Evolutionary conservation across 495 filamentous ascomycete genomes (phyloP).

Genomic region (Cenococcum geophilum): DNA sequence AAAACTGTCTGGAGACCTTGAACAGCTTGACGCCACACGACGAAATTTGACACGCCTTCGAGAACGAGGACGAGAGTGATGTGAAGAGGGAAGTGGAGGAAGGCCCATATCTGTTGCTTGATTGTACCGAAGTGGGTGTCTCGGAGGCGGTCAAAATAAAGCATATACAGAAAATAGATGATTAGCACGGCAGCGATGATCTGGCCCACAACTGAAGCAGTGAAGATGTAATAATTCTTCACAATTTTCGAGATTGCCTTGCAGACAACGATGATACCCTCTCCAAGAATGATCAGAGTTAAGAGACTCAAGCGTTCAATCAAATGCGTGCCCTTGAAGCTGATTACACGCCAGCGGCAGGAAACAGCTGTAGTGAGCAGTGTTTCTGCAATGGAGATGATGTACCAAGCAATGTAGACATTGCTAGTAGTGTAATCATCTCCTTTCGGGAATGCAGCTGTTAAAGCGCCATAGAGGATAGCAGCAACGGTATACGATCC

Average conservation of each 20-base stretch:
- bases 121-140: slow-evolving; percentile 49
- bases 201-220: slow-evolving; percentile 45
- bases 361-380: slow-evolving; percentile 51
- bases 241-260: slow-evolving; percentile 53
- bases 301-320: slow-evolving; percentile 61
- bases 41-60: slow-evolving; percentile 43
- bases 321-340: slow-evolving; percentile 60
- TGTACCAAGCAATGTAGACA: slow-evolving; percentile 56
- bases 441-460: slow-evolving; percentile 16
- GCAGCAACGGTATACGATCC: slow-evolving; percentile 20
- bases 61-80: slow-evolving; percentile 56
- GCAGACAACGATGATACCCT: slow-evolving; percentile 52
- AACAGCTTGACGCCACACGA: slow-evolving; percentile 28
- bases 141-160: slow-evolving; percentile 60
- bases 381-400: slow-evolving; percentile 51
- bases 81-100: slow-evolving; percentile 67
- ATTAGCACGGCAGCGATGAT: slow-evolving; percentile 35
- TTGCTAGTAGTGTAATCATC: slow-evolving; percentile 35
- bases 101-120: slow-evolving; percentile 57
- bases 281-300: slow-evolving; percentile 64
- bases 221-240: slow-evolving; percentile 48
- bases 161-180: slow-evolving; percentile 61
- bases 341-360: slow-evolving; percentile 49
- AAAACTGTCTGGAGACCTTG: background rate
- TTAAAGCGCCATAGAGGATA: slow-evolving; percentile 23